A percentile compares a stretch with the other conserved stretches of the same genome.
Evolutionary conservation across 2,329 filamentous ascomycete genomes (phyloP).

Genomic region (Fusarium xylarioides): DNA sequence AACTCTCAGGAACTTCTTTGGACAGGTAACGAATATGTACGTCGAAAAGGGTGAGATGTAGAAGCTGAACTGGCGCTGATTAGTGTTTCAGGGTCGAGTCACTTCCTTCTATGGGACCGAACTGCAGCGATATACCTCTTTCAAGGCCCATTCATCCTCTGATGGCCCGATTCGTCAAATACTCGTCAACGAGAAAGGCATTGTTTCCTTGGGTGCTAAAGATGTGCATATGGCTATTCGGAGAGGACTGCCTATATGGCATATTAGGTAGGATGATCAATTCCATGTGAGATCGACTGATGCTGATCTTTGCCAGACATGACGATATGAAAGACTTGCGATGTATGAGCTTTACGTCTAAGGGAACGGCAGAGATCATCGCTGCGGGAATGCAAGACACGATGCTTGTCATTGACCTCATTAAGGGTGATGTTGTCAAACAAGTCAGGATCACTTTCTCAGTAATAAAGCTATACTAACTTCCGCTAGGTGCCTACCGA

Average conservation of each 20-base stretch:
- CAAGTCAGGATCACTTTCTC: constrained; percentile 54
- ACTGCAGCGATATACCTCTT: constrained; percentile 89
- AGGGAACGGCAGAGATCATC: constrained; percentile 82
- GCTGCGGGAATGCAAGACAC: constrained; percentile 86
- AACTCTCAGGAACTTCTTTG: constrained; percentile 89
- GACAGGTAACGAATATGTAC: constrained; percentile 90
- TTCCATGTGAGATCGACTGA: not conserved
- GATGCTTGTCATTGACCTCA: constrained; percentile 80
- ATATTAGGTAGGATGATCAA: constrained; percentile 70
- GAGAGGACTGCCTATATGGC: constrained; percentile 87
- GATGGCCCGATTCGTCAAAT: constrained; percentile 89
- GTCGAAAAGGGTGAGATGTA: constrained; percentile 37
- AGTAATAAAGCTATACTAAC: constrained; percentile 42
- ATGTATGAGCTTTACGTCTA: constrained; percentile 96
- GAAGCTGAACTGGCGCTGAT: constrained; percentile 37
- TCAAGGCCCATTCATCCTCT: constrained; percentile 76
- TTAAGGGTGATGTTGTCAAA: constrained; percentile 76
- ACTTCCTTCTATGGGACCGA: constrained; percentile 89
- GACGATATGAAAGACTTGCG: constrained; percentile 84
- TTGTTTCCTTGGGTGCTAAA: constrained; percentile 83
- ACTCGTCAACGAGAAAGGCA: constrained; percentile 88
- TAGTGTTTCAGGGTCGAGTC: constrained; percentile 74
- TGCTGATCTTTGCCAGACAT: constrained; percentile 57
- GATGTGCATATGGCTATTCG: constrained; percentile 90
- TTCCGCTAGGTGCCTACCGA: constrained; percentile 69